phyloP scores from a whole-genome alignment of 805 yeast genomes.

The Myxozyma melibiosi region DNA sequence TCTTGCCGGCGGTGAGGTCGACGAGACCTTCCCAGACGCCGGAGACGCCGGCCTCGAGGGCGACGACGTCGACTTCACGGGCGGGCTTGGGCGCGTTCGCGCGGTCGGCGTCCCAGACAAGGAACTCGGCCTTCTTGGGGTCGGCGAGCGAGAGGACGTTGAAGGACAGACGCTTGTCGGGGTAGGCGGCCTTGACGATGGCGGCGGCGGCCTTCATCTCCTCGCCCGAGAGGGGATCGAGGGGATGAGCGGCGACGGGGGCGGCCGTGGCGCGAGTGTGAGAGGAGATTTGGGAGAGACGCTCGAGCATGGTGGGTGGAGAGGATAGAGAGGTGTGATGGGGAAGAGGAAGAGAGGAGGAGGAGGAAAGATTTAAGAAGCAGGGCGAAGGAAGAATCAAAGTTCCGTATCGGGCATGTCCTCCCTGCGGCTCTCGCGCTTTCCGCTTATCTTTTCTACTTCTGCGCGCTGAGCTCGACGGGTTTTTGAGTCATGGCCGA shows the following conservation, averaged over 20 bases:
- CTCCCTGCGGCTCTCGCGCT: slow-evolving; percentile 2
- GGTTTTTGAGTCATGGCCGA: too few species aligned
- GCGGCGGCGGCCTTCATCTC: slow-evolving; percentile 64
- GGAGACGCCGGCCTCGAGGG: slow-evolving; percentile 54
- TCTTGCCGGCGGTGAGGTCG: slow-evolving; percentile 53
- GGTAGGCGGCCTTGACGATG: slow-evolving; percentile 52
- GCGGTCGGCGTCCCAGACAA: slow-evolving; percentile 60
- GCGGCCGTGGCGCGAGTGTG: slow-evolving; percentile 27
- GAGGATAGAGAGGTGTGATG: neutral
- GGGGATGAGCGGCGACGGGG: slow-evolving; percentile 21
- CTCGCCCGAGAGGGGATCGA: slow-evolving; percentile 64
- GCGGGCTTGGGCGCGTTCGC: slow-evolving; percentile 59
- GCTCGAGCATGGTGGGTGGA: slow-evolving; percentile 21
- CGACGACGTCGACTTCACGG: slow-evolving; percentile 67
- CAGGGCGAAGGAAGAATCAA: neutral
- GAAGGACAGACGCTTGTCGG: slow-evolving; percentile 52
- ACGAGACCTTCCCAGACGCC: slow-evolving; percentile 75
- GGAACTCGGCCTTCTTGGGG: slow-evolving; percentile 65
- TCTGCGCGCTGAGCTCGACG: too few species aligned
- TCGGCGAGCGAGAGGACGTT: slow-evolving; percentile 72
- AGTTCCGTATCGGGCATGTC: slow-evolving; percentile 10
- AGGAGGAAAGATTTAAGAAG: neutral
- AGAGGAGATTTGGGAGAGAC: slow-evolving; percentile 30
- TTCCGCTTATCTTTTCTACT: slow-evolving; percentile 7
- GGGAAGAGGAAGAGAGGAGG: neutral